Conservation (phyloP, 129 eudicot species). For the Helianthus annuus region HanXRQr2.0-SUNRISE NC_035440.2:140205579-140206078, state of each 20-base stretch:
- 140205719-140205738: constrained; percentile 34
- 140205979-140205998: constrained; percentile 57
- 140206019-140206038: constrained; percentile 71
- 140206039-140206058: constrained; percentile 61
- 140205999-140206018: constrained; percentile 48
- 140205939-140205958: constrained; percentile 67
- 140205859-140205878: constrained; percentile 60
- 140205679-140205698: constrained; percentile 67
- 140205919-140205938: constrained; percentile 48
- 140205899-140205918: constrained; percentile 35
- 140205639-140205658: constrained; percentile 63
- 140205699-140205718: constrained; percentile 27
- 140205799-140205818: constrained; percentile 58
- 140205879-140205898: constrained; percentile 53
- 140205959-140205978: constrained; percentile 86
- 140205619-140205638: constrained; percentile 25
- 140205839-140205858: constrained; percentile 61
- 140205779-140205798: constrained; percentile 41
- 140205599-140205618: constrained; percentile 38
- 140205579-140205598: constrained; percentile 41
- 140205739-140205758: constrained; percentile 79
- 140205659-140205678: constrained; percentile 97
- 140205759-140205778: constrained; percentile 72
- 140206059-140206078: constrained; percentile 45
- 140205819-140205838: constrained; percentile 54